phyloP scores from a whole-genome alignment of 2,329 filamentous ascomycete species.

The Ophiosphaerella herpotricha region DNA sequence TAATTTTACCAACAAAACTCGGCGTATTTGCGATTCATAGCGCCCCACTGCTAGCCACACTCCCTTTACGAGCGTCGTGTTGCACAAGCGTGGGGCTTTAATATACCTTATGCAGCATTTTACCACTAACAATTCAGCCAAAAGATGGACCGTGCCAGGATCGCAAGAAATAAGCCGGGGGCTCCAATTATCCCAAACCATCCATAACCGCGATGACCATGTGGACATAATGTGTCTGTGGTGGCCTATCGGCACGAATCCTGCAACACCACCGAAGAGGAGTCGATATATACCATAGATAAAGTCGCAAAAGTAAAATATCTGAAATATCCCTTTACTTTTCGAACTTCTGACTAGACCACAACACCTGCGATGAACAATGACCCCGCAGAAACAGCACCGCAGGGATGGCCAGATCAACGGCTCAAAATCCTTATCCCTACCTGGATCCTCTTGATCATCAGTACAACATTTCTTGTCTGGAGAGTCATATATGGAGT shows the following conservation, averaged over 20 bases:
- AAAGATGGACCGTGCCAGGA: neutral
- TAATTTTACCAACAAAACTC: too few relatives aligned
- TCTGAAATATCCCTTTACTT: neutral
- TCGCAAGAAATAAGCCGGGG: neutral
- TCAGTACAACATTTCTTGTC: constrained; percentile 27
- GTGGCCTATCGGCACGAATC: too few relatives aligned
- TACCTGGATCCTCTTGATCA: constrained; percentile 20
- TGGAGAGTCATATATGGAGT: constrained; percentile 32
- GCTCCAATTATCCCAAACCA: neutral
- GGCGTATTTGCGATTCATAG: neutral
- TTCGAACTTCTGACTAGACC: neutral
- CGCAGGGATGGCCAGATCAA: constrained; percentile 30
- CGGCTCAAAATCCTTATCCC: constrained; percentile 26
- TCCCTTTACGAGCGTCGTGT: neutral
- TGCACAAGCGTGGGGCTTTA: constrained; percentile 11
- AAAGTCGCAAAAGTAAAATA: neutral
- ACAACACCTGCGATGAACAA: neutral
- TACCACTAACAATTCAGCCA: constrained; percentile 5
- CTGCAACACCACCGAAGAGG: too few relatives aligned
- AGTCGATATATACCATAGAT: neutral
- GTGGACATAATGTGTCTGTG: neutral
- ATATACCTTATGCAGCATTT: constrained; percentile 13
- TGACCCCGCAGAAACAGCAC: constrained; percentile 10
- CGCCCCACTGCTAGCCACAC: constrained; percentile 5
- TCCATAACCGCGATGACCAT: neutral